Conservation (phyloP, 306 rosid species). For the Mimosa pudica region DNA sequence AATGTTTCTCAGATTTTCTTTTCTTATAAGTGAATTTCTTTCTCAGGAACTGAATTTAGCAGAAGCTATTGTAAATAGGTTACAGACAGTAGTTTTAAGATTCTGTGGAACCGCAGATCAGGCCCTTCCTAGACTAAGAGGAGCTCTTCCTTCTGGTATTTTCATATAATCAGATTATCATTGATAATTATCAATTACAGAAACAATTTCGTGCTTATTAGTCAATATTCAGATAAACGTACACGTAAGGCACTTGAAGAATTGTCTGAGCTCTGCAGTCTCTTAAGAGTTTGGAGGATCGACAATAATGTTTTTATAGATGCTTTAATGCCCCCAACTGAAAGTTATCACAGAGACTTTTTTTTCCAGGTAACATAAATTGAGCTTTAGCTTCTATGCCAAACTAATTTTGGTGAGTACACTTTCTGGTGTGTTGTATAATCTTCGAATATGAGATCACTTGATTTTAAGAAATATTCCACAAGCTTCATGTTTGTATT, state of each 20-base stretch:
- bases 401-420: neutral
- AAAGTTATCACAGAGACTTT: slow-evolving; percentile 78
- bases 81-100: slow-evolving; percentile 87
- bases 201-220: slow-evolving; percentile 33
- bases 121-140: slow-evolving; percentile 93
- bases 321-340: slow-evolving; percentile 86
- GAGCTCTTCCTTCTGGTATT: slow-evolving; percentile 84
- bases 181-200: slow-evolving; percentile 10
- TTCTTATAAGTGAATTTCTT: slow-evolving; percentile 25
- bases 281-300: slow-evolving; percentile 85
- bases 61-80: slow-evolving; percentile 87
- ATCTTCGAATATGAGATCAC: slow-evolving; percentile 15
- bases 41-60: slow-evolving; percentile 79
- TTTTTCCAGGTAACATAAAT: slow-evolving; percentile 81
- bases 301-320: slow-evolving; percentile 72
- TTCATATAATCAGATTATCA: slow-evolving; percentile 27
- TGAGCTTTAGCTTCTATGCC: slow-evolving; percentile 12
- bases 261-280: slow-evolving; percentile 71
- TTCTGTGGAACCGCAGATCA: slow-evolving; percentile 86
- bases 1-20: slow-evolving; percentile 13
- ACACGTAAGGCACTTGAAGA: slow-evolving; percentile 89
- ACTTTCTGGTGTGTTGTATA: slow-evolving; percentile 22
- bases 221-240: slow-evolving; percentile 64
- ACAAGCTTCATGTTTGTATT: neutral
- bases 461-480: neutral